Conservation (phyloP, 345 rosid genomes). For the Fremontodendron californicum region DNA sequence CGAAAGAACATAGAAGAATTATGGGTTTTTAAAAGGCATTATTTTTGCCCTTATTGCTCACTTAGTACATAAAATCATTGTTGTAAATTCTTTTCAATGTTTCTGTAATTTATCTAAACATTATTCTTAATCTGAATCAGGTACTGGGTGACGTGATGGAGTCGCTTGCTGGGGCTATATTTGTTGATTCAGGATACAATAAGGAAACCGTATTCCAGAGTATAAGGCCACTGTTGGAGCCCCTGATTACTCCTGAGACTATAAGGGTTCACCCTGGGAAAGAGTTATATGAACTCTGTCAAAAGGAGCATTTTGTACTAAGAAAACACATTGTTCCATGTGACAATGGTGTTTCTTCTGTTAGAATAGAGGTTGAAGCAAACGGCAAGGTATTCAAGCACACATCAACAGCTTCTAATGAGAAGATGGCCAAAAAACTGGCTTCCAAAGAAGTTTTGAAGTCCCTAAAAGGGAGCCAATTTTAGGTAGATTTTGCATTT, state of each 20-base stretch:
- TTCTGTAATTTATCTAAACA: neutral
- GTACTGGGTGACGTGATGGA: slow-evolving; percentile 88
- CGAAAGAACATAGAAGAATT: neutral
- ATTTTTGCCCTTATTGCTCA: neutral
- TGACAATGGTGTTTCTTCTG: slow-evolving; percentile 22
- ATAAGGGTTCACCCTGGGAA: slow-evolving; percentile 57
- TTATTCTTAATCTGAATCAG: slow-evolving; percentile 27
- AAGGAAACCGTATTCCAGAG: slow-evolving; percentile 55
- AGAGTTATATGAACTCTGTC: slow-evolving; percentile 58
- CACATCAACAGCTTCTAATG: slow-evolving; percentile 41
- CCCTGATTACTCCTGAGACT: slow-evolving; percentile 63
- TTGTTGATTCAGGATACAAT: slow-evolving; percentile 70
- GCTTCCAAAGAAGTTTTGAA: slow-evolving; percentile 58
- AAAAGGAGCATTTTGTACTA: slow-evolving; percentile 31
- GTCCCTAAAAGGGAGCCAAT: slow-evolving; percentile 36
- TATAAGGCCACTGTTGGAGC: slow-evolving; percentile 70
- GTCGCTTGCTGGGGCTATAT: slow-evolving; percentile 84
- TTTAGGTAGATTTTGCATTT: neutral
- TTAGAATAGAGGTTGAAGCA: slow-evolving; percentile 53
- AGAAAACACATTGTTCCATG: slow-evolving; percentile 11
- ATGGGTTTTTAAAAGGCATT: neutral
- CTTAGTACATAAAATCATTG: neutral
- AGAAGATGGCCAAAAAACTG: slow-evolving; percentile 46
- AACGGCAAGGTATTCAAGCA: slow-evolving; percentile 32
- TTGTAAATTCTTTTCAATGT: neutral